Evolutionary conservation across 257 asterid species (phyloP).

Genomic region (Plectranthus barbatus): DNA sequence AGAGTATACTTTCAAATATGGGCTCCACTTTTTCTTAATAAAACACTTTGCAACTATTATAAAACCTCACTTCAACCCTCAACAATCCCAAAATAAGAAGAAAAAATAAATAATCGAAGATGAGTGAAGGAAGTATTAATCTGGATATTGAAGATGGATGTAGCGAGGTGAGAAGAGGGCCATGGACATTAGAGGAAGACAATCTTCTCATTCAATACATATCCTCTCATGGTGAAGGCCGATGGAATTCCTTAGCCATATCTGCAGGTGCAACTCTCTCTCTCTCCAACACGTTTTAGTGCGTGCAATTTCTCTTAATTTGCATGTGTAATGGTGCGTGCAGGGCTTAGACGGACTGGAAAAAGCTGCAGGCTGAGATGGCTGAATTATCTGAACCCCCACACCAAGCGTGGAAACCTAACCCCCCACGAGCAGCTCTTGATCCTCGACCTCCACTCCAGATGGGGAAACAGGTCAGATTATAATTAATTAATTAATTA

Average conservation of each 20-base stretch:
- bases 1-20: conserved; percentile 17
- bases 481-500: no score
- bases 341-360: conserved; percentile 81
- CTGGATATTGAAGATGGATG: conserved; percentile 35
- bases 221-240: conserved; percentile 62
- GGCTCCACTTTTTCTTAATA: conserved; percentile 14
- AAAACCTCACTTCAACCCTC: conserved; percentile 16
- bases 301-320: no score
- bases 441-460: conserved; percentile 81
- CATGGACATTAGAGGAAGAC: conserved; percentile 89
- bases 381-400: conserved; percentile 82
- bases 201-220: conserved; percentile 58
- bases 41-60: no score
- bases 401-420: conserved; percentile 66
- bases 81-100: neutral
- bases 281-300: neutral
- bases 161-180: conserved; percentile 67
- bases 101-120: no score
- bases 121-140: conserved; percentile 8
- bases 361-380: conserved; percentile 85
- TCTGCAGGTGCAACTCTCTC: conserved; percentile 42
- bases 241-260: conserved; percentile 69
- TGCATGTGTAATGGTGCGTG: neutral
- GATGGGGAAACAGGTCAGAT: conserved; percentile 71
- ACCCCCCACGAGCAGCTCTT: conserved; percentile 66